These are phyloP conservation scores for Eucalyptus regnans DNA, from an alignment of 345 rosid species.

Conservation along the genomic window DNA sequence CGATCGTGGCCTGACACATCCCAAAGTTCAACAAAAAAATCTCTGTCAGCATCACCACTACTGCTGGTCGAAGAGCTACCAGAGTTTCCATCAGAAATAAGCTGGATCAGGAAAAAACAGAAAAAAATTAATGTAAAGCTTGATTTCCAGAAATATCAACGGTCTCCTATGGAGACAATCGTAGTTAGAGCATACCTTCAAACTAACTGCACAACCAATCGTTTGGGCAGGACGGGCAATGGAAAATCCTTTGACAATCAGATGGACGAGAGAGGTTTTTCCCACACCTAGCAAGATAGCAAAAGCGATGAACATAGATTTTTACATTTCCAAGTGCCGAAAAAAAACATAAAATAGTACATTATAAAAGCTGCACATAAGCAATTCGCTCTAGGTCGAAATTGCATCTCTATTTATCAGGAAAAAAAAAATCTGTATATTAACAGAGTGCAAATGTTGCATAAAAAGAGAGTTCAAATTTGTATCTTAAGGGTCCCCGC, in stretches of 20 bases:
- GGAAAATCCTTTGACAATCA: slow-evolving; percentile 72
- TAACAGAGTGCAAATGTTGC: neutral
- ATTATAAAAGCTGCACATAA: neutral
- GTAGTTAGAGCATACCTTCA: slow-evolving; percentile 48
- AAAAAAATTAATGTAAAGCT: neutral
- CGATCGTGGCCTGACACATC: slow-evolving; percentile 98
- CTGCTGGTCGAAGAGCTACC: slow-evolving; percentile 89
- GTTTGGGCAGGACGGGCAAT: slow-evolving; percentile 77
- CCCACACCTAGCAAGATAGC: slow-evolving; percentile 61
- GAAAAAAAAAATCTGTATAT: neutral
- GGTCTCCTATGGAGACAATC: neutral
- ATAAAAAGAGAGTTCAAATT: neutral
- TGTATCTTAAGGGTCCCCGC: neutral
- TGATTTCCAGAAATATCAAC: neutral
- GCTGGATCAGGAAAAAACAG: slow-evolving; percentile 22
- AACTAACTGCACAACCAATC: slow-evolving; percentile 89
- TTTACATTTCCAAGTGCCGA: neutral
- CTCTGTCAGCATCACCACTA: slow-evolving; percentile 89
- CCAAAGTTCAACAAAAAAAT: slow-evolving; percentile 98
- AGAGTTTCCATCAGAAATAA: slow-evolving; percentile 59
- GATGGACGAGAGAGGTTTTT: slow-evolving; percentile 86
- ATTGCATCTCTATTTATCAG: neutral
- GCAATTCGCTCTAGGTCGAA: neutral
- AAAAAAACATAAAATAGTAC: neutral
- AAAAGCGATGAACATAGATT: neutral